Evolutionary conservation across 306 rosid species (phyloP).

Genomic region (Pyrus betulifolia): DNA sequence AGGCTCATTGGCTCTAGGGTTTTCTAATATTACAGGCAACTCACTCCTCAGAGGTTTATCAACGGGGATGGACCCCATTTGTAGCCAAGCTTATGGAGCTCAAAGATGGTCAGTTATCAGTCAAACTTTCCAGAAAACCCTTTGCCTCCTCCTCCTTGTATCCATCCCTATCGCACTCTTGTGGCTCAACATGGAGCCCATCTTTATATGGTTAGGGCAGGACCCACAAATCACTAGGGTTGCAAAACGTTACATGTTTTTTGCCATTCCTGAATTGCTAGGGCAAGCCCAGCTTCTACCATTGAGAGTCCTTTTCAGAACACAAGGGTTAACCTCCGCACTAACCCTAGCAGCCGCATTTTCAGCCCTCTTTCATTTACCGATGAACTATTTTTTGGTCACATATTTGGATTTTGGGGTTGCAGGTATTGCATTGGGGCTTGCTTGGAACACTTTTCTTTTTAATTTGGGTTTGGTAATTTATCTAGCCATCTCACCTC

Average conservation of each 20-base stretch:
- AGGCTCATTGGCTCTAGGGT: constrained; percentile 79
- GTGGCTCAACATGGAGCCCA: constrained; percentile 68
- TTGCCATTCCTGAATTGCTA: constrained; percentile 72
- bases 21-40: constrained; percentile 68
- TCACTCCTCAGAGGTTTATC: constrained; percentile 70
- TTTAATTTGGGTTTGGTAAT: constrained; percentile 44
- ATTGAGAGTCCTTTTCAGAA: constrained; percentile 51
- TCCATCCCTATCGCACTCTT: constrained; percentile 56
- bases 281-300: constrained; percentile 75
- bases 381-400: constrained; percentile 48
- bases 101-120: constrained; percentile 57
- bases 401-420: constrained; percentile 54
- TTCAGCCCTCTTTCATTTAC: constrained; percentile 57
- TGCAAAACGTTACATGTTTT: constrained; percentile 65
- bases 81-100: constrained; percentile 91
- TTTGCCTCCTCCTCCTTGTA: constrained; percentile 64
- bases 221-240: constrained; percentile 63
- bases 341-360: constrained; percentile 53
- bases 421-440: constrained; percentile 61
- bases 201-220: constrained; percentile 65
- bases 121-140: constrained; percentile 60
- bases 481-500: constrained; percentile 45
- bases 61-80: constrained; percentile 85
- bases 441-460: constrained; percentile 66
- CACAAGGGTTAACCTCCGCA: constrained; percentile 70